phyloP scores from a whole-genome alignment of 768 basidiomycete genomes.

The Serendipita sp. region DNA sequence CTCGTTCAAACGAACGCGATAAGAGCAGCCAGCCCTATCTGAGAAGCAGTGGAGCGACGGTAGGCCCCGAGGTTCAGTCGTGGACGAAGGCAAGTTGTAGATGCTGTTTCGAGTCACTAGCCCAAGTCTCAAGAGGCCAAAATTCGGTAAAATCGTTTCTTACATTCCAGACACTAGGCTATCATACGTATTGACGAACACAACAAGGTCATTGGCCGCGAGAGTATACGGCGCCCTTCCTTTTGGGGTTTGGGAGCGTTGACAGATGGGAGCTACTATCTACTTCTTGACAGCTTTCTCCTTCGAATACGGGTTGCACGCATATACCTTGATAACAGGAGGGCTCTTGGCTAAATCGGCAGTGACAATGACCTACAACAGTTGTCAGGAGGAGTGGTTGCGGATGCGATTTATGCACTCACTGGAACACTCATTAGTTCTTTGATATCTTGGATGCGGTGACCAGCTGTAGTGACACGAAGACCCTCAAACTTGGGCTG shows the following conservation, averaged over 20 bases:
- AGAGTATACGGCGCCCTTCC: too few relatives aligned
- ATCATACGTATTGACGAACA: neutral
- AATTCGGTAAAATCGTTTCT: neutral
- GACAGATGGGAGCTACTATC: neutral
- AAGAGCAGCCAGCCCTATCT: neutral
- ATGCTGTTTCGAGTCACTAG: neutral
- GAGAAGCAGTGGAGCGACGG: neutral
- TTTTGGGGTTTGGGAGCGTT: neutral
- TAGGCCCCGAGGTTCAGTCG: neutral
- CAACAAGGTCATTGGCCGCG: neutral
- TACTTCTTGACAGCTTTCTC: conserved; percentile 19
- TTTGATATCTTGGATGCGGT: conserved; percentile 87
- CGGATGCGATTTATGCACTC: conserved; percentile 19
- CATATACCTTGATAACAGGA: conserved; percentile 94
- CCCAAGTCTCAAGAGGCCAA: neutral
- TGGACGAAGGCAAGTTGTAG: neutral
- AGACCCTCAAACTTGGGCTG: conserved; percentile 75
- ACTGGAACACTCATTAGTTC: conserved; percentile 91
- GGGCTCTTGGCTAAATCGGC: conserved; percentile 92
- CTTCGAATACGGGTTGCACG: conserved; percentile 77
- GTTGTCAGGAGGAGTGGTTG: conserved; percentile 1
- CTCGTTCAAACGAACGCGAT: neutral
- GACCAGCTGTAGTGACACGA: conserved; percentile 53
- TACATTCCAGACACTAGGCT: neutral
- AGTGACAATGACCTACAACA: conserved; percentile 70